Percentiles rank a stretch among this genome's conserved stretches.
phyloP scores from a whole-genome alignment of 2,329 filamentous ascomycete species.

The Graphiopsis chlorocephala region DNA sequence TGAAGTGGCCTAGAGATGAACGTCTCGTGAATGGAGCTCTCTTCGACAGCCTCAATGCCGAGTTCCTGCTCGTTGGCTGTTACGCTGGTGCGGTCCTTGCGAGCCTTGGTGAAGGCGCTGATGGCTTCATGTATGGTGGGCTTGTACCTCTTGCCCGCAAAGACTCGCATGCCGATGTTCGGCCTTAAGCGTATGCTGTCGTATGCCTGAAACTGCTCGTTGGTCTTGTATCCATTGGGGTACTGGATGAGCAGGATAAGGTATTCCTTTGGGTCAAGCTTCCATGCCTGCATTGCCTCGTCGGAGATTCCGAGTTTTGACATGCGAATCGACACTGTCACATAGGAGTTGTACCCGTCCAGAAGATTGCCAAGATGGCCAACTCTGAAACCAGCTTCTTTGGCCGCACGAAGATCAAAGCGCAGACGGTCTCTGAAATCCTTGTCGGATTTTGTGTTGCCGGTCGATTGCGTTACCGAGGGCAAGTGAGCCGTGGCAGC shows the following conservation, averaged over 20 bases:
- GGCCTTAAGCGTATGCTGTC: constrained; percentile 36
- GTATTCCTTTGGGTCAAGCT: constrained; percentile 64
- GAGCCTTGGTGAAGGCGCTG: constrained; percentile 48
- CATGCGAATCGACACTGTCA: constrained; percentile 69
- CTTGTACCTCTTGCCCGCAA: constrained; percentile 70
- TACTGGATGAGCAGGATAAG: constrained; percentile 71
- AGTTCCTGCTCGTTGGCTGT: neutral
- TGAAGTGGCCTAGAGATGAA: constrained; percentile 73
- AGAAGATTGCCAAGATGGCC: constrained; percentile 58
- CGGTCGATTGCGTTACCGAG: constrained; percentile 10
- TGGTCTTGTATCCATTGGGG: constrained; percentile 57
- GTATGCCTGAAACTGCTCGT: constrained; percentile 53
- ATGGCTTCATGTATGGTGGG: constrained; percentile 58
- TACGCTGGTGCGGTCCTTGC: constrained; percentile 24
- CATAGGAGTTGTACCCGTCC: constrained; percentile 47
- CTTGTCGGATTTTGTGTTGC: constrained; percentile 1
- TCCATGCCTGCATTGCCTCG: constrained; percentile 76
- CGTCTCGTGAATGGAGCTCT: constrained; percentile 49
- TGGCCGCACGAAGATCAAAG: constrained; percentile 59
- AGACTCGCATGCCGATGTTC: constrained; percentile 62
- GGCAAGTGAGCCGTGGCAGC: neutral
- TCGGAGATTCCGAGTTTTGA: constrained; percentile 69
- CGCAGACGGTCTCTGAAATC: constrained; percentile 29
- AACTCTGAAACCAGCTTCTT: constrained; percentile 66
- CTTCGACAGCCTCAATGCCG: constrained; percentile 27